phyloP scores from a whole-genome alignment of 2,329 filamentous ascomycete species.

The Epichloe glyceriae region DNA sequence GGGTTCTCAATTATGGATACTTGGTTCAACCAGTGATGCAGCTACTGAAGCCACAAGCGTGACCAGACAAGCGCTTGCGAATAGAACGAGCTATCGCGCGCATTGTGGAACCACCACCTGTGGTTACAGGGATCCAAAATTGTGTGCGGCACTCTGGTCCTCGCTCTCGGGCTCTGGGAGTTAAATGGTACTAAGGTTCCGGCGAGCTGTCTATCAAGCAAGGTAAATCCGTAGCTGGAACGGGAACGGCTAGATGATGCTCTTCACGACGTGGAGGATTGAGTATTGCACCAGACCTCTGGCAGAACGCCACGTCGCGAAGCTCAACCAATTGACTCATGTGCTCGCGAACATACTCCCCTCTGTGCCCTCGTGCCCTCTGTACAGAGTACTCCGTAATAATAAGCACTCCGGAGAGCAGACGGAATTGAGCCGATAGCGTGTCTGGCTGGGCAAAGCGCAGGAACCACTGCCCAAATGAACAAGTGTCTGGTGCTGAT shows the following conservation, averaged over 20 bases:
- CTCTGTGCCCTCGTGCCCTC: too few species aligned
- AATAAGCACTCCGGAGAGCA: not conserved
- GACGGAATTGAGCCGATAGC: not conserved
- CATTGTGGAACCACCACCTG: not conserved
- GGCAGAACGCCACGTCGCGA: conserved; percentile 5
- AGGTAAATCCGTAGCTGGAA: not conserved
- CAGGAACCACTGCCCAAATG: not conserved
- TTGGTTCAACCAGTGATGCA: not conserved
- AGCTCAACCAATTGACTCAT: conserved; percentile 4
- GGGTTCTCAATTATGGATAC: not conserved
- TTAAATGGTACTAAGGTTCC: not conserved
- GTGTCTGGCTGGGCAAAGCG: not conserved
- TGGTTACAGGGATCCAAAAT: not conserved
- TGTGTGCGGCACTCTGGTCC: not conserved
- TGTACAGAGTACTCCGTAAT: too few species aligned
- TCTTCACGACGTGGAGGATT: not conserved
- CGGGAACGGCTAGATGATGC: not conserved
- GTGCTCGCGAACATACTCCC: not conserved
- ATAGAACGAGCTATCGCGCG: not conserved
- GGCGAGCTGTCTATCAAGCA: too few species aligned
- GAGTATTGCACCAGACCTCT: not conserved
- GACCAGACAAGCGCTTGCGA: not conserved
- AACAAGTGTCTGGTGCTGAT: not conserved
- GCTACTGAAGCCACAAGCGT: conserved; percentile 3
- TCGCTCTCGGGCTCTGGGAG: not conserved